Evolutionary conservation across 805 yeast genomes (phyloP), one percentile per base, ranked within the genome.

Genomic region (Candida vaughaniae): DNA sequence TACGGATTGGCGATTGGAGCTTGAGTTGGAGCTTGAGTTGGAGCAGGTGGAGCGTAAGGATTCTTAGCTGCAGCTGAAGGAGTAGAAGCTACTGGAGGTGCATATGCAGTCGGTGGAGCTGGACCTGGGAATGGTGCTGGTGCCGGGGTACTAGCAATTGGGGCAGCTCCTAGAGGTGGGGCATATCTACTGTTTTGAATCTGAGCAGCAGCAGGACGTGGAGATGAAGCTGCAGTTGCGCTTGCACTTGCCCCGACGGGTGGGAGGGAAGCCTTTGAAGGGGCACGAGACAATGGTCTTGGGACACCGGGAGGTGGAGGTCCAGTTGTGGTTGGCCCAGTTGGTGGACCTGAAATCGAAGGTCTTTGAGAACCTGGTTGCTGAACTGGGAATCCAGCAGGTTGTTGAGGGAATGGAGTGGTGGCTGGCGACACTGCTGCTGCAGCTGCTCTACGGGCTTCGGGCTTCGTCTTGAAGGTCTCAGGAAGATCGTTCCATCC

Each of bases 401-500:
- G 42, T 20, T 29, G 30, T 42, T 12, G 60, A 54, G 12, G 52
- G 54, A 7, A 28, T 23, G 38, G 30, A 2, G 46, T 30, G 12
- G 42, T 29, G 6, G 42, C 35, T 7, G 38, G 33, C 7, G 49
- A 38, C 11, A 58, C 62, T 12, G 69, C 63, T 5, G 75, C 62
- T 12, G 78, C 67, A 15, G 76, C 71, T 20, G 72, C 64, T 25
- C 73, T 64, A 35, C 73, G 73, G 7, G 71, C 58, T 19, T 61
- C 53, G 1, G 64, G 53, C 43, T 58, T 59, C 2, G 57, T 51
- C 36, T 71, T 71, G 60, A 73, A 73, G 7, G 70, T 61, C 8
- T 75, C 69, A 33, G 88, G 87, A 42, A 82, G 61, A 52, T 80
- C 86, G 49, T 80, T 81, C 87, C 88, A 81, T 3, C 86, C 87